phyloP scores from a whole-genome alignment of 257 asterid species.

The Phtheirospermum japonicum region DNA sequence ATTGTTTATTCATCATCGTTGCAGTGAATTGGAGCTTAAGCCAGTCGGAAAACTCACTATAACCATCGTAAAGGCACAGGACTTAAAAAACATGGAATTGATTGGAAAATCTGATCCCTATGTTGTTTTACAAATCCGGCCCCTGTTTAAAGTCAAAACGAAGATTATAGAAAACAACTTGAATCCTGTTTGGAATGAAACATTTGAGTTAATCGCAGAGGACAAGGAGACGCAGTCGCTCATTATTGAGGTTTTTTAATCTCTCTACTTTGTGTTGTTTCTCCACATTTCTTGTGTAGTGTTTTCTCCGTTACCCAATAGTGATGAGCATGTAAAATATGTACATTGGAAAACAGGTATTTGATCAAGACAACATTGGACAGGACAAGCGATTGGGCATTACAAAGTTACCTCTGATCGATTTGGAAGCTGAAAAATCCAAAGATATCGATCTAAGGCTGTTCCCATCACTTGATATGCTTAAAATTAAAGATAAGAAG shows the following conservation, averaged over 20 bases:
- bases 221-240: conserved; percentile 96
- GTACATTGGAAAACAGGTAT: conserved; percentile 49
- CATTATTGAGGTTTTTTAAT: conserved; percentile 63
- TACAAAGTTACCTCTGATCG: conserved; percentile 60
- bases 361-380: conserved; percentile 85
- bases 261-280: conserved; percentile 24
- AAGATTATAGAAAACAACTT: conserved; percentile 86
- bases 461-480: conserved; percentile 84
- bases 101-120: conserved; percentile 99
- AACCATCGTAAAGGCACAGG: conserved; percentile 62
- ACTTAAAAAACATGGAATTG: conserved; percentile 86
- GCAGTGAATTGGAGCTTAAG: conserved; percentile 97
- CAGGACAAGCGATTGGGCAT: conserved; percentile 83
- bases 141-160: conserved; percentile 85
- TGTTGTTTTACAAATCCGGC: conserved; percentile 71
- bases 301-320: conserved; percentile 7
- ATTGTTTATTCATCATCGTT: conserved; percentile 24
- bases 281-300: conserved; percentile 4
- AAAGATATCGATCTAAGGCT: conserved; percentile 63
- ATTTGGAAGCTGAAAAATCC: conserved; percentile 59
- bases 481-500: conserved; percentile 82
- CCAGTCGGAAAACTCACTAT: conserved; percentile 84
- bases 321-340: neutral
- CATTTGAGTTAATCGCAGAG: conserved; percentile 79
- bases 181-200: conserved; percentile 87